Base-by-base conservation (phyloP, 257 asterid species). In the Scutellaria baicalensis region DNA sequence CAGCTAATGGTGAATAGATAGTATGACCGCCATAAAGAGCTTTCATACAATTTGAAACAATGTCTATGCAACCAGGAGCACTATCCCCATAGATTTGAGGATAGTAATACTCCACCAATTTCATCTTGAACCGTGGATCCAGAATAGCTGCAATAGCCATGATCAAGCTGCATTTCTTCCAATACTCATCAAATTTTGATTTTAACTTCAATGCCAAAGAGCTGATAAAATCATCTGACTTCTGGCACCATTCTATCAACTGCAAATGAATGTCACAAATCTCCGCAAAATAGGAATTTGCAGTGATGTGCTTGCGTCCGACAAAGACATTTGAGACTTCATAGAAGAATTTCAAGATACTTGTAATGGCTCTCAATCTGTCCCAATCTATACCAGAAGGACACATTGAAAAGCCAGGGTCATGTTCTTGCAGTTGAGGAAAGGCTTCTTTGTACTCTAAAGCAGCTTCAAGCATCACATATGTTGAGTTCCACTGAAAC, bases 111-210 rank as follows among this genome's bases (percentile, higher is more conserved):
- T 93, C 95, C 33, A 93, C 97, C 67, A 89, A 77, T 67, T 84
- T 86, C 99, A 91, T 93, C 84, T 93, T 93, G 78, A 60, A 93
- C 33, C 90, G 80, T 0, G 99, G 99, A 75, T 91, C 99, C 77
- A 93, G 79, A 77, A 93, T 86, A 36, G 95, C 93, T 39, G 97
- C 96, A 74, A 93, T 81, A n/a, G 98, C 94, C 92, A 93, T 84
- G 51, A 93, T 91, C 86, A 93, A 80, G 86, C 99, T 93, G 86
- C 99, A 91, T 78, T 89, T 91, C 78, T 89, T 89, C 99, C 97
- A 93, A 81, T 91, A 93, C 16, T 91, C 96, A 49, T 93, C 99
- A 73, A 93, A 93, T 73, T 79, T 87, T 8, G 81, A 77, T 83
- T 89, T 93, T 86, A 93, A 75, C 67, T 87, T 88, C 79, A 89